These are phyloP conservation scores for Salix brachista DNA, from an alignment of 345 rosid species.

Conservation along the genomic window DNA sequence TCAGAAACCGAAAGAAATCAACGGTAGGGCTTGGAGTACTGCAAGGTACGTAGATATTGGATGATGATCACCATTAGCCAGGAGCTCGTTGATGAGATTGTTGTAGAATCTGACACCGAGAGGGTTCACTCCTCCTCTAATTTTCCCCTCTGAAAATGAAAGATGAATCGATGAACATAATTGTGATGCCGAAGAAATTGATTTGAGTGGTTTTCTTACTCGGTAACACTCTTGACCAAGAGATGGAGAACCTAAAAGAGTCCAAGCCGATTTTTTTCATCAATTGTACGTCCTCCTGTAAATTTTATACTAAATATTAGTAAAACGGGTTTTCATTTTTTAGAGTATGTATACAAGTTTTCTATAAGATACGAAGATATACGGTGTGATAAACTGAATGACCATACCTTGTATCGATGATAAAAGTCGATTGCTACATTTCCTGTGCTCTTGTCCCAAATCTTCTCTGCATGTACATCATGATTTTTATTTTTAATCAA, in stretches of 20 bases:
- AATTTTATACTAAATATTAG: background rate
- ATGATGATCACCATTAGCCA: conserved; percentile 22
- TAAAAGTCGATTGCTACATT: conserved; percentile 27
- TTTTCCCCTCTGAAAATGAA: conserved; percentile 11
- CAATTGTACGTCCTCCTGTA: conserved; percentile 25
- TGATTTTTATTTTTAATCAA: background rate
- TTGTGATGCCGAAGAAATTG: background rate
- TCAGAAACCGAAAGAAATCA: background rate
- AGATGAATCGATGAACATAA: background rate
- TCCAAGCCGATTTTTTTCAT: conserved; percentile 31
- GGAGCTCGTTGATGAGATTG: conserved; percentile 27
- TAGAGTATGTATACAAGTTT: background rate
- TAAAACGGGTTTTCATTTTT: background rate
- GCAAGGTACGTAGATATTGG: background rate
- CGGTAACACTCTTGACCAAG: conserved; percentile 33
- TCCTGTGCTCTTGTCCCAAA: conserved; percentile 9
- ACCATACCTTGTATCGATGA: conserved; percentile 20
- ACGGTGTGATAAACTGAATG: background rate
- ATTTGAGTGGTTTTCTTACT: conserved; percentile 7
- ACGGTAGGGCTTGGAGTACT: background rate
- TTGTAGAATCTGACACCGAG: conserved; percentile 27
- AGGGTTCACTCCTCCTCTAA: conserved; percentile 26
- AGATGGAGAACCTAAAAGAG: conserved; percentile 30
- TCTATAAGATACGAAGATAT: background rate
- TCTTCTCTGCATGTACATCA: background rate